phyloP scores from a whole-genome alignment of 2,329 filamentous ascomycete species.

The Exophiala calicioides region DNA sequence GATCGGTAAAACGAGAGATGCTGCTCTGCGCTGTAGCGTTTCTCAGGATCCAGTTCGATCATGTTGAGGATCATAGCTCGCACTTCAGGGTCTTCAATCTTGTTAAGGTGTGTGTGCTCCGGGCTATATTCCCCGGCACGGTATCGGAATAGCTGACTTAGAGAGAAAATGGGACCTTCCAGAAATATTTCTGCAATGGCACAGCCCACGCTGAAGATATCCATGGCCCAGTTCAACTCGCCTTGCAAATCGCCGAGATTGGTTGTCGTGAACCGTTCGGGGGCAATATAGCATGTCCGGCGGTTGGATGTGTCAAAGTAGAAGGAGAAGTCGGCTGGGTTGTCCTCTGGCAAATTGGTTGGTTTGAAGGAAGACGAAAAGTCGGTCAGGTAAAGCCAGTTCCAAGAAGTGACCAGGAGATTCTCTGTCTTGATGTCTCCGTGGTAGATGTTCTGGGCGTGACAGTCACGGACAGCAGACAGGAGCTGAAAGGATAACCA shows the following conservation, averaged over 20 bases:
- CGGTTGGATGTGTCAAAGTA: constrained; percentile 93
- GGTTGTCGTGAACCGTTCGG: constrained; percentile 80
- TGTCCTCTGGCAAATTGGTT: constrained; percentile 89
- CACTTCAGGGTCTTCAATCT: constrained; percentile 84
- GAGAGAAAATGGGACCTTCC: constrained; percentile 93
- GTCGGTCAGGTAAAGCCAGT: constrained; percentile 97
- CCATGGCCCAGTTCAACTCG: constrained; percentile 88
- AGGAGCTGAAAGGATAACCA: constrained; percentile 96
- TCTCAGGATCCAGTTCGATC: constrained; percentile 91
- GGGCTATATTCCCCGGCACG: constrained; percentile 91
- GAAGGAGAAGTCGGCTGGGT: constrained; percentile 95
- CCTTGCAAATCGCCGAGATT: constrained; percentile 65
- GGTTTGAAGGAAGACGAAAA: constrained; percentile 97
- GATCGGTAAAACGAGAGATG: constrained; percentile 89
- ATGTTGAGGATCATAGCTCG: constrained; percentile 90
- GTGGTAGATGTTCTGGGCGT: constrained; percentile 85
- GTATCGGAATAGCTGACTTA: constrained; percentile 94
- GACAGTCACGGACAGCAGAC: constrained; percentile 88
- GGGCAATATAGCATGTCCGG: constrained; percentile 91
- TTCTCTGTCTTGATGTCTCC: constrained; percentile 99
- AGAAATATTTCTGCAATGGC: constrained; percentile 96
- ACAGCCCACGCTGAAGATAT: constrained; percentile 95
- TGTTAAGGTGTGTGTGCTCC: constrained; percentile 73
- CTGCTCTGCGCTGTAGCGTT: constrained; percentile 88
- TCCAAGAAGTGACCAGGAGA: constrained; percentile 95